Conservation (phyloP, 768 basidiomycete species). For the Symmetrospora coprosmae region DNA sequence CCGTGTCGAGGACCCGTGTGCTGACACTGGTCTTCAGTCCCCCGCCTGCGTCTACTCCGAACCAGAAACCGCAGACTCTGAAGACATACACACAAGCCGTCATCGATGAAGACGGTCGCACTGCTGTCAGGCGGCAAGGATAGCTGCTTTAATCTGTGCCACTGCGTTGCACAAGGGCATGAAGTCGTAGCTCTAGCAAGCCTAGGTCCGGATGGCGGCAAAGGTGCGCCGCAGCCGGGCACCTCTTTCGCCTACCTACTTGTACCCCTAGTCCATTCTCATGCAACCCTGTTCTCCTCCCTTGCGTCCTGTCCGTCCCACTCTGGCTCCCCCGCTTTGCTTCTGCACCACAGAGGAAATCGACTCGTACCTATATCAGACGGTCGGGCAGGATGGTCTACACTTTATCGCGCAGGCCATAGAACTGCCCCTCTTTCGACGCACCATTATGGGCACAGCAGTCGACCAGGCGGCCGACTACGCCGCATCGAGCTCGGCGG, state of each 20-base stretch:
- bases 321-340: neutral
- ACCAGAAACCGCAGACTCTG: neutral
- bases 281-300: neutral
- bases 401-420: slow-evolving; percentile 70
- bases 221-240: slow-evolving; percentile 49
- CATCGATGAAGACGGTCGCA: slow-evolving; percentile 73
- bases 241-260: neutral
- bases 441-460: slow-evolving; percentile 64
- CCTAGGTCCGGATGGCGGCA: slow-evolving; percentile 64
- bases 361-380: slow-evolving; percentile 96
- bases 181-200: slow-evolving; percentile 76
- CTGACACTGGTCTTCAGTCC: too few species aligned
- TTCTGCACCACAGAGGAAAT: slow-evolving; percentile 62
- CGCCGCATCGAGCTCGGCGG: slow-evolving; percentile 41
- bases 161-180: slow-evolving; percentile 74
- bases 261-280: slow-evolving; percentile 16
- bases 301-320: neutral
- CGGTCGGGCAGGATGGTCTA: slow-evolving; percentile 92
- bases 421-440: slow-evolving; percentile 68
- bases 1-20: too few species aligned
- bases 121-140: slow-evolving; percentile 96
- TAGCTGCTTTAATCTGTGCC: slow-evolving; percentile 84
- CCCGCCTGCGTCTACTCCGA: too few species aligned
- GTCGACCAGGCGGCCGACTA: slow-evolving; percentile 74
- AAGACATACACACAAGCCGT: neutral